Percentiles rank a stretch among this genome's conserved stretches.
These are phyloP conservation scores for Vitis rupestris DNA, from an alignment of 164 flowering plant genomes.

Conservation along the genomic window DNA sequence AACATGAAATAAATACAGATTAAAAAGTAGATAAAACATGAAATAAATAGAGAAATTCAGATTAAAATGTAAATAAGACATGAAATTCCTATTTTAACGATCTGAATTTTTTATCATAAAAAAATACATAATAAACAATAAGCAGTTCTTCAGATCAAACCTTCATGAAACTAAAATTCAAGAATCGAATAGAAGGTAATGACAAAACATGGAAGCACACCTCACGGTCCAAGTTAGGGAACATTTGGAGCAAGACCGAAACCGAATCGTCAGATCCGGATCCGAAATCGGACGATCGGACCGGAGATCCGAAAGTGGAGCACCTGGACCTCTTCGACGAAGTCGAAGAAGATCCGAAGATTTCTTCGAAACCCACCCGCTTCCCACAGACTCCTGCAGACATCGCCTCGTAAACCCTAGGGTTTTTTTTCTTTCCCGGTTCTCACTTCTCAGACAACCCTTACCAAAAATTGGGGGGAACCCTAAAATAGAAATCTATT, in stretches of 20 bases:
- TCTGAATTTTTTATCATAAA: neutral
- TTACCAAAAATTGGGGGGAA: too few relatives aligned
- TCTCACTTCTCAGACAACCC: too few relatives aligned
- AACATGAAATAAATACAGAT: too few relatives aligned
- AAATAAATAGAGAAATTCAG: too few relatives aligned
- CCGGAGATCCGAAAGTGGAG: constrained; percentile 23
- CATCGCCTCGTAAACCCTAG: constrained; percentile 23
- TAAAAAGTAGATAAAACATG: too few relatives aligned
- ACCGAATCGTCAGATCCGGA: constrained; percentile 23
- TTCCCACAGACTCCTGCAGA: constrained; percentile 36
- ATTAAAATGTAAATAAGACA: too few relatives aligned
- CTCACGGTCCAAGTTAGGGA: constrained; percentile 28
- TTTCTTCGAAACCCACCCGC: constrained; percentile 33
- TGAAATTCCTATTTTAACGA: too few relatives aligned
- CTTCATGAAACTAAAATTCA: neutral
- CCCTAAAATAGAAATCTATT: too few relatives aligned
- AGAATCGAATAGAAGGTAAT: neutral
- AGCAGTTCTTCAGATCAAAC: too few relatives aligned
- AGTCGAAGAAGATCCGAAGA: constrained; percentile 25
- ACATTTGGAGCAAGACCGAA: constrained; percentile 20
- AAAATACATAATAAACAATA: neutral
- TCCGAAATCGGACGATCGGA: constrained; percentile 10
- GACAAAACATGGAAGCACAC: constrained; percentile 10
- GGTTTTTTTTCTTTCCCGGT: neutral
- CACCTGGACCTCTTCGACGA: constrained; percentile 28